Evolutionary conservation across 805 yeast species (phyloP), one percentile per base, ranked within the genome.

Genomic region (Zygotorulaspora danielsina): DNA sequence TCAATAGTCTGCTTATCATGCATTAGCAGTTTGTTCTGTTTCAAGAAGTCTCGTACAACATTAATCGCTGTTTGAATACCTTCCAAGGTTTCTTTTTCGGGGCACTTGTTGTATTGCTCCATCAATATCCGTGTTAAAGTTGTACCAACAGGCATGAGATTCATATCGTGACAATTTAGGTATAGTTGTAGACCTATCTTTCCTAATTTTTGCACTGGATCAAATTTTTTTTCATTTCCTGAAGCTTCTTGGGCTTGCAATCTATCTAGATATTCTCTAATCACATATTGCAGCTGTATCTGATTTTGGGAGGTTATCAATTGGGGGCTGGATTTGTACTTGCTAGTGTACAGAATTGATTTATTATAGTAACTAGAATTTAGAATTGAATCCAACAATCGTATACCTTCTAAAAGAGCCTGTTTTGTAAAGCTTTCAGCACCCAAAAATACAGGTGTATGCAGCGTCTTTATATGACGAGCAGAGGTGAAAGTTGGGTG

Each of bases 131-230:
- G 27, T 3, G 57, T 37, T 19, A 59, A 21, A 11, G 49, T 39
- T 2, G 59, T 49, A n/a, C 54, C 44, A 31, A 53, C 24, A 8
- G 50, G 49, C 6, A 50, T 44, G 7, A 55, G 36, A 21, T 50
- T 48, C 11, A 45, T 45, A 25, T 40, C 41, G 25, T 48, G 44
- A 18, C 53, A 50, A 13, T 49, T 49, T 22, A 53, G 34, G 34
- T 57, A 59, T 12, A 59, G 32, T 25, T 55, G 57, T 16, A 57
- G 37, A 3, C 59, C 61, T 33, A 57, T 49, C 21, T 48, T 50
- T 5, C 56, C 53, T 36, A 58, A 32, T 19, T 52, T 57, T 11
- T 34, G 30, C 6, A 36, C 27, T 4, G 44, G 39, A 36, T 48
- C 38, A 8, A 15, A 26, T 17, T 38, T 39, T 6, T 37, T 22